Evolutionary conservation across 345 rosid genomes (phyloP).

Genomic region (Hypericum androsaemum): DNA sequence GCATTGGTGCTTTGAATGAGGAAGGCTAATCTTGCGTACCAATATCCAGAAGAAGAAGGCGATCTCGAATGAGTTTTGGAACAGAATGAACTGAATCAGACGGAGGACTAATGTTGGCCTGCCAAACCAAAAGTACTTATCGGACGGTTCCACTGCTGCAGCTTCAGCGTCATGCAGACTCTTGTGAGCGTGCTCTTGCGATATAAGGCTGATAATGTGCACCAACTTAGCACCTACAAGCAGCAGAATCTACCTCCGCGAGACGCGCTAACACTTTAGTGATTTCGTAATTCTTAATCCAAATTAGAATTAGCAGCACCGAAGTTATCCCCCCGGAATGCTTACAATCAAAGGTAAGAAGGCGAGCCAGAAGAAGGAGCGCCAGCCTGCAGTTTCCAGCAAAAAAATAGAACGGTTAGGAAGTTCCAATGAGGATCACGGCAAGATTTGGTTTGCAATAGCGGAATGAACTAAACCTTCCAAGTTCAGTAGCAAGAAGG

Average conservation of each 20-base stretch:
- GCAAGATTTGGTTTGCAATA: background rate
- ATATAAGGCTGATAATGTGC: constrained; percentile 49
- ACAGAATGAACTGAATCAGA: constrained; percentile 26
- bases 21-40: constrained; percentile 7
- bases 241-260: constrained; percentile 46
- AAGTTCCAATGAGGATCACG: background rate
- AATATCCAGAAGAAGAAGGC: constrained; percentile 30
- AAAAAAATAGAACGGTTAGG: background rate
- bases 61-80: constrained; percentile 23
- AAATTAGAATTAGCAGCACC: no score
- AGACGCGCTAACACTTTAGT: background rate
- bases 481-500: constrained; percentile 65
- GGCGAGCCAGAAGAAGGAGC: constrained; percentile 72
- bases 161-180: constrained; percentile 22
- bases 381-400: constrained; percentile 79
- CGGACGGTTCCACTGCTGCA: constrained; percentile 53
- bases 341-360: constrained; percentile 77
- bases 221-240: constrained; percentile 77
- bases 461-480: constrained; percentile 30
- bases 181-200: constrained; percentile 32
- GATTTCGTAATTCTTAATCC: background rate
- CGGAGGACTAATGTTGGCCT: constrained; percentile 14
- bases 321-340: constrained; percentile 1
- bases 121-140: constrained; percentile 33
- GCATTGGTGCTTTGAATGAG: no score